Evolutionary conservation across 2,329 filamentous ascomycete species (phyloP), one percentile per base, ranked within the genome.

Genomic region (Raffaelea albimanens): DNA sequence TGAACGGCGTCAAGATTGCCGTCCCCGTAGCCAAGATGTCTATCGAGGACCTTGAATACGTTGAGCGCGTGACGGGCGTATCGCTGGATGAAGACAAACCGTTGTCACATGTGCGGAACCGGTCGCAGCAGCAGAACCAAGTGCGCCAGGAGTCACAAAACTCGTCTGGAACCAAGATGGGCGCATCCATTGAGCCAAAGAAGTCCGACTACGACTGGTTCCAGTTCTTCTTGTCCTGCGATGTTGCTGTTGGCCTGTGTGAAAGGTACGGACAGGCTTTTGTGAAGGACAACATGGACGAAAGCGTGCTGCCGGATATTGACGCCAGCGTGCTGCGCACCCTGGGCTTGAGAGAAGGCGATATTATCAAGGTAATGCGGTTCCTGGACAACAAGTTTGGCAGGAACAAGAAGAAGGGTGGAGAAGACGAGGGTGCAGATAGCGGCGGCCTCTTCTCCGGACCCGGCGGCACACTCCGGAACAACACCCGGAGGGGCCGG

Each of bases 1-100:
- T 88, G 67, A 98, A 98, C 61, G 93, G 93, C 34, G 89, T 98
- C 58, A 97, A 97, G 67, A 98, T 98, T 65, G 93, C 93, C 9
- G 93, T 98, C 4, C 93, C 93, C 2, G 80, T 97, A 23, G 73
- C 81, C 36, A 98, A 98, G 64, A 98, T 98, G 93, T 94, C 91
- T 1, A 75, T 89, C 39, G 86, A 91, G 59, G 93, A 98, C 66
- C 73, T 98, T 36, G 91, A 96, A 66, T 97, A 94, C 58, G 91
- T 98, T 48, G 93, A 98, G 66, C 80, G 78, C 51, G 72, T 80
- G 16, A 93, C 90, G n/a, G 89, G 90, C 33, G 77, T 88, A 44
- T 95, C 90, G 13, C 70, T 97, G 43, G 90, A 97, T 54, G 91
- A 97, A 59, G 89, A 96, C 58, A 96, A 95, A 66, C 91, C 91